Conservation (phyloP, 768 basidiomycete species). For the Brasilioporus rufonigricans region DNA sequence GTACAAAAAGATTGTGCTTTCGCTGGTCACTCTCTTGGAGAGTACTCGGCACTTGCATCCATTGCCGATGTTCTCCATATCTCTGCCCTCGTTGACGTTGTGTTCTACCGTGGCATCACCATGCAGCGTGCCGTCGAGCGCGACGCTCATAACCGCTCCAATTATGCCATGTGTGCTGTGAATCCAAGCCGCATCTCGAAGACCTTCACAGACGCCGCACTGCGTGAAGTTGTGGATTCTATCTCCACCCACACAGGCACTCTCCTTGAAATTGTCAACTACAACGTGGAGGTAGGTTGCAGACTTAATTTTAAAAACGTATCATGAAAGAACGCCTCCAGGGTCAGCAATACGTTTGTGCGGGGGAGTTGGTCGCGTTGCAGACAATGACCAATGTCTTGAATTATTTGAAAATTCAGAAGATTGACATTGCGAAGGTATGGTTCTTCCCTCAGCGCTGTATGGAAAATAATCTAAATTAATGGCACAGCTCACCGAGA, state of each 20-base stretch:
- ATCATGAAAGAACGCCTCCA: slow-evolving; percentile 32
- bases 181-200: slow-evolving; percentile 94
- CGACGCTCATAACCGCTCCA: slow-evolving; percentile 87
- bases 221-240: slow-evolving; percentile 95
- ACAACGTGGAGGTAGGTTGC: slow-evolving; percentile 76
- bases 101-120: slow-evolving; percentile 99
- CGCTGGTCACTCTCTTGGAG: slow-evolving; percentile 97
- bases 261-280: slow-evolving; percentile 97
- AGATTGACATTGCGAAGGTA: slow-evolving; percentile 89
- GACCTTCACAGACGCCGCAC: slow-evolving; percentile 90
- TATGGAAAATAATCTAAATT: neutral
- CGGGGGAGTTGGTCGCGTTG: slow-evolving; percentile 90
- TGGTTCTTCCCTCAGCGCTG: neutral
- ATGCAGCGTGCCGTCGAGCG: slow-evolving; percentile 99
- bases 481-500: slow-evolving; percentile 72
- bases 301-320: neutral
- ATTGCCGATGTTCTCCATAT: slow-evolving; percentile 97
- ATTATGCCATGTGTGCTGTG: slow-evolving; percentile 99
- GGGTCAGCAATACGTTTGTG: slow-evolving; percentile 99
- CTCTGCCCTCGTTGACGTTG: slow-evolving; percentile 93
- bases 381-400: slow-evolving; percentile 95
- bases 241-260: slow-evolving; percentile 75
- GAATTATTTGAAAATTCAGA: slow-evolving; percentile 95
- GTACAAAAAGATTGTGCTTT: slow-evolving; percentile 92
- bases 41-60: slow-evolving; percentile 97